Percentiles rank a stretch among this genome's conserved stretches.
These are phyloP conservation scores for Aspergillus aculeatus DNA, from an alignment of 2,329 filamentous ascomycete genomes.

Conservation along the genomic window DNA sequence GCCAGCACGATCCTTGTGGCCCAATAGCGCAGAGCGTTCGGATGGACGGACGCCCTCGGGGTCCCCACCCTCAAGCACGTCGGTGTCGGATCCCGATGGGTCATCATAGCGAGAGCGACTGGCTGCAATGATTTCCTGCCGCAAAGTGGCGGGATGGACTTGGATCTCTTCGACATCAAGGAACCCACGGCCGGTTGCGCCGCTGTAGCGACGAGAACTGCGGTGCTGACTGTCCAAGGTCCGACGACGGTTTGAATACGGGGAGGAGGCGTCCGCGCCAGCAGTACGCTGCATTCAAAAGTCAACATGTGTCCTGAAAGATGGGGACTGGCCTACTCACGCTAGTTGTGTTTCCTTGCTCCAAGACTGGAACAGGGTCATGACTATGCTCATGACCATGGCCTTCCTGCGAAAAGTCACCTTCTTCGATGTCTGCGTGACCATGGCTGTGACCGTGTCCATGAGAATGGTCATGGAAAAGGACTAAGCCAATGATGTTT, in stretches of 20 bases:
- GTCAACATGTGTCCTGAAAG: slow-evolving; percentile 3
- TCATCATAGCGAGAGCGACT: slow-evolving; percentile 64
- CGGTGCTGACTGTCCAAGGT: slow-evolving; percentile 26
- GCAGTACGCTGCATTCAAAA: slow-evolving; percentile 24
- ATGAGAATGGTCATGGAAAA: slow-evolving; percentile 93
- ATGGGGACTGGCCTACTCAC: background rate
- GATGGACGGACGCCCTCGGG: slow-evolving; percentile 52
- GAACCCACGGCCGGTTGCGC: slow-evolving; percentile 58
- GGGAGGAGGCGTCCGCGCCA: slow-evolving; percentile 27
- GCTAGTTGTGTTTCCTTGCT: background rate
- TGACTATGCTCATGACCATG: slow-evolving; percentile 37
- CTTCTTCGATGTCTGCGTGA: slow-evolving; percentile 44
- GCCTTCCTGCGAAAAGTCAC: slow-evolving; percentile 48
- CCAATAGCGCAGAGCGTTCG: slow-evolving; percentile 39
- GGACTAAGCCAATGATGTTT: slow-evolving; percentile 82
- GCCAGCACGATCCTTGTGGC: slow-evolving; percentile 42
- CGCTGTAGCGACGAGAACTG: slow-evolving; percentile 40
- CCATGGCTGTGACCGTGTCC: slow-evolving; percentile 64
- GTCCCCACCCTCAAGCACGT: slow-evolving; percentile 52
- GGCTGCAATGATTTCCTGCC: slow-evolving; percentile 90
- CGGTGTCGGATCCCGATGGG: slow-evolving; percentile 55
- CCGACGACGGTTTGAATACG: slow-evolving; percentile 33
- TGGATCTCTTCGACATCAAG: slow-evolving; percentile 67
- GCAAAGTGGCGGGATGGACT: slow-evolving; percentile 85
- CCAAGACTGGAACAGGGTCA: slow-evolving; percentile 48